Evolutionary conservation across 2,329 filamentous ascomycete genomes (phyloP).

Genomic region (Cylindrodendrum hubeiense): DNA sequence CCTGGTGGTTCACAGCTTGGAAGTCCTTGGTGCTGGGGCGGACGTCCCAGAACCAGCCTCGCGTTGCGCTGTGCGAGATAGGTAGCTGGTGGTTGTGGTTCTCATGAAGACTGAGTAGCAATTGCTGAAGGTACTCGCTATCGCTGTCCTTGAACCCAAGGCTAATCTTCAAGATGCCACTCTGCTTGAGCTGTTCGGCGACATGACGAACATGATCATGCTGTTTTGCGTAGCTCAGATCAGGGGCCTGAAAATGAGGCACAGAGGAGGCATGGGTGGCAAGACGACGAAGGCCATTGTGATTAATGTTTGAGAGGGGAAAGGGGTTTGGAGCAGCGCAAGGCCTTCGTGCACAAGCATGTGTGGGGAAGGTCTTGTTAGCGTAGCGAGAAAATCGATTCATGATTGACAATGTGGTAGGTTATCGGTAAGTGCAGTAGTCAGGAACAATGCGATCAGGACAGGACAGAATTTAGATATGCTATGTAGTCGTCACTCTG

Average conservation of each 20-base stretch:
- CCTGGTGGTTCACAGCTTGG: constrained; percentile 49
- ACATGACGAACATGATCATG: constrained; percentile 33
- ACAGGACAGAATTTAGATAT: background rate
- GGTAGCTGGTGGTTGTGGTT: constrained; percentile 52
- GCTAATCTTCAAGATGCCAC: constrained; percentile 52
- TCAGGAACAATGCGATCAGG: background rate
- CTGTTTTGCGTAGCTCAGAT: constrained; percentile 28
- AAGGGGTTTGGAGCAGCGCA: background rate
- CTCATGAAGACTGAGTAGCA: constrained; percentile 50
- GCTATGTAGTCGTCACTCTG: background rate
- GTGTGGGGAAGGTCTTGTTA: background rate
- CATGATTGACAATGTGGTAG: constrained; percentile 1
- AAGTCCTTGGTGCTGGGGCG: constrained; percentile 46
- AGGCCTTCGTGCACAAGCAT: background rate
- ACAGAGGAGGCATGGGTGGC: constrained; percentile 19
- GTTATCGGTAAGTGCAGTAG: background rate
- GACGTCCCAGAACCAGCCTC: constrained; percentile 60
- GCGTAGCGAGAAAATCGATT: background rate
- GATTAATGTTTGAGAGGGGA: background rate
- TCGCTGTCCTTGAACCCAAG: constrained; percentile 48
- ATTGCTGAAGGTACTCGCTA: constrained; percentile 50
- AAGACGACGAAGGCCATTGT: background rate
- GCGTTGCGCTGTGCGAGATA: constrained; percentile 54
- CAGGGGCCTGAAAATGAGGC: constrained; percentile 27
- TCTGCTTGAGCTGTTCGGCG: constrained; percentile 26